These are phyloP conservation scores for Naganishia vaughanmartiniae DNA, from an alignment of 768 basidiomycete genomes.

Conservation along the genomic window DNA sequence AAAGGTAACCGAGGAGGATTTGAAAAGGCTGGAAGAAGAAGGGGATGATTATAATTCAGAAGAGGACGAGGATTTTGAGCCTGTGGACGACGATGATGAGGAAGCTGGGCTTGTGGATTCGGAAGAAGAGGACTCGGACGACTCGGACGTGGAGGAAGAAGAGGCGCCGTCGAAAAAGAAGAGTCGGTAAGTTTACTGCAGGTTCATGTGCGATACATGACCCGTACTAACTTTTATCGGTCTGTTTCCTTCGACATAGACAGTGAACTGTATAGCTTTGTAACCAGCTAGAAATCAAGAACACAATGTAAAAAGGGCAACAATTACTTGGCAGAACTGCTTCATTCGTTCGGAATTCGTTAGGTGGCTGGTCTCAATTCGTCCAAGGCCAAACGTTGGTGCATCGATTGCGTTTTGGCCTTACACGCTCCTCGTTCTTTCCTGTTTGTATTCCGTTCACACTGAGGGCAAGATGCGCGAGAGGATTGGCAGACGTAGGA, in stretches of 20 bases:
- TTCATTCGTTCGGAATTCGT: too few species aligned
- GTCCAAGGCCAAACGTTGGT: too few species aligned
- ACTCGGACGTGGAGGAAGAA: conserved; percentile 7
- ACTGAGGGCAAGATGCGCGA: too few species aligned
- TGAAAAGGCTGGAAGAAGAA: conserved; percentile 23
- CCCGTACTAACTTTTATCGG: background rate
- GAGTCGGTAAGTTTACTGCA: conserved; percentile 12
- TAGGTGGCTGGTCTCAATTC: too few species aligned
- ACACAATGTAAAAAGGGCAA: background rate
- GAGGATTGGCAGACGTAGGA: too few species aligned
- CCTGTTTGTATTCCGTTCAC: too few species aligned
- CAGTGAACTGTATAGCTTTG: background rate
- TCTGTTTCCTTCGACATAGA: background rate
- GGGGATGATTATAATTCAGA: conserved; percentile 20
- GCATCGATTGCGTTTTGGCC: too few species aligned
- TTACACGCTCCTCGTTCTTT: too few species aligned
- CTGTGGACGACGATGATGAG: conserved; percentile 1
- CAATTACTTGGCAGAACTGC: background rate
- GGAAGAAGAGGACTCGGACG: conserved; percentile 7
- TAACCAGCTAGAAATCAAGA: background rate
- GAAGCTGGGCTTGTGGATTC: background rate
- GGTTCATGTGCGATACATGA: background rate
- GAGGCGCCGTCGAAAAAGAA: conserved; percentile 23
- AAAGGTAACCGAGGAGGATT: conserved; percentile 1
- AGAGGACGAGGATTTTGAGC: conserved; percentile 24